A percentile compares a stretch with the other conserved stretches of the same genome.
phyloP scores from a whole-genome alignment of 768 basidiomycete species.

The Suillus discolor region DNA sequence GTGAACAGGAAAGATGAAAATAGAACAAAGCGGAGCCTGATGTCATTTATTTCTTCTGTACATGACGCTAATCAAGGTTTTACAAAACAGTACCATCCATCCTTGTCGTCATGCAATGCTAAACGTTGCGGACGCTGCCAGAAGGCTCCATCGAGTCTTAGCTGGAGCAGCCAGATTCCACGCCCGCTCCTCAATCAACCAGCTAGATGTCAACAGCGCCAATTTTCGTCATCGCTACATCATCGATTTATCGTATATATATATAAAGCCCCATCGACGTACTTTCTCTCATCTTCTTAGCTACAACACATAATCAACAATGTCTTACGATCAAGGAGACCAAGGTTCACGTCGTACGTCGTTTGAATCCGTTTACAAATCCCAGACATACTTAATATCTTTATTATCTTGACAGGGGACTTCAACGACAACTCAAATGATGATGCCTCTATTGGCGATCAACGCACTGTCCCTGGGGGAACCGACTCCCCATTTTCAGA shows the following conservation, averaged over 20 bases:
- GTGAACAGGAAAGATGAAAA: too few species aligned
- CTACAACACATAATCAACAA: conserved; percentile 1
- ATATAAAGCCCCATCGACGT: neutral
- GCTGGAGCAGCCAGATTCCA: neutral
- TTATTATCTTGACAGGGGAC: neutral
- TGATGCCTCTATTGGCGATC: neutral
- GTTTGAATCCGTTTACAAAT: neutral
- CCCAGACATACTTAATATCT: too few species aligned
- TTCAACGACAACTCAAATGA: conserved; percentile 12
- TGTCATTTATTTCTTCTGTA: neutral
- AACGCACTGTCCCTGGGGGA: neutral
- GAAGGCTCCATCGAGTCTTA: neutral
- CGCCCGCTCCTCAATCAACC: neutral
- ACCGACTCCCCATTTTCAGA: conserved; percentile 7
- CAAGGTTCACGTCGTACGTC: conserved; percentile 6
- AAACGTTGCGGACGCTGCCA: neutral
- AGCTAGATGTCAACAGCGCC: neutral
- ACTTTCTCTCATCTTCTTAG: neutral
- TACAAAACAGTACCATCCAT: neutral
- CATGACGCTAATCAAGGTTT: neutral
- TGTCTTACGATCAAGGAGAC: conserved; percentile 12
- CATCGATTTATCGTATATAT: conserved; percentile 8
- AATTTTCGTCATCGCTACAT: conserved; percentile 11
- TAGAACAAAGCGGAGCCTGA: neutral
- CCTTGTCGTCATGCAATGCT: neutral